Conservation (phyloP, 768 basidiomycete species). For the Agrocybe praecox region DNA sequence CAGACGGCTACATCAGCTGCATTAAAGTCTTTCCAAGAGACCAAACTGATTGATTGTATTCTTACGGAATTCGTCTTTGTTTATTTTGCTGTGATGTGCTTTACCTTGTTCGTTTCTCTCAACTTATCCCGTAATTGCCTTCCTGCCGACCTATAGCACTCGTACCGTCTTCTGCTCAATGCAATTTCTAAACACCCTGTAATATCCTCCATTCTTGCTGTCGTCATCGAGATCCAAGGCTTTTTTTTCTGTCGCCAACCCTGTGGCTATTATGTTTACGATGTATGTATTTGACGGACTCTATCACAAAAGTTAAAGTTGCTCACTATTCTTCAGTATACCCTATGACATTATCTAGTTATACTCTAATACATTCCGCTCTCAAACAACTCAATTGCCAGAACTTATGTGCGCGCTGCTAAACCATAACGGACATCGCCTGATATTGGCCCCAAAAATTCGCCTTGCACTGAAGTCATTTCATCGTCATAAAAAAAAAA, state of each 20-base stretch:
- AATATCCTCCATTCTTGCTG: too few relatives aligned
- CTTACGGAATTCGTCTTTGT: background rate
- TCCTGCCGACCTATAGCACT: too few relatives aligned
- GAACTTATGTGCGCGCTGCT: background rate
- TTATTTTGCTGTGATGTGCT: background rate
- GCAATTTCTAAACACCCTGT: too few relatives aligned
- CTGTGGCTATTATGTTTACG: too few relatives aligned
- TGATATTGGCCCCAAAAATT: background rate
- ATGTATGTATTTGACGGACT: too few relatives aligned
- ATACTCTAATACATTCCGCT: background rate
- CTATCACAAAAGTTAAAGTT: too few relatives aligned
- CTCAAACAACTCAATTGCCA: background rate
- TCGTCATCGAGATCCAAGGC: too few relatives aligned
- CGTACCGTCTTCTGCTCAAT: too few relatives aligned
- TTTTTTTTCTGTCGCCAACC: too few relatives aligned
- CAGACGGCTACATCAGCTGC: background rate
- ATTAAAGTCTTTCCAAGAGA: background rate
- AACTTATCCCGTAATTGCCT: too few relatives aligned
- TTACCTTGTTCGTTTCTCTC: background rate
- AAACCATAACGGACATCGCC: background rate
- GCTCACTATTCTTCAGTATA: too few relatives aligned
- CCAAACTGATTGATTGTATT: background rate
- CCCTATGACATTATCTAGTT: background rate
- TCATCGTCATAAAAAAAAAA: background rate
- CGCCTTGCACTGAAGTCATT: background rate